A percentile compares a stretch with the other conserved stretches of the same genome.
These are phyloP conservation scores for Sextonia rubra DNA, from an alignment of 164 flowering plant species.

Conservation along the genomic window DNA sequence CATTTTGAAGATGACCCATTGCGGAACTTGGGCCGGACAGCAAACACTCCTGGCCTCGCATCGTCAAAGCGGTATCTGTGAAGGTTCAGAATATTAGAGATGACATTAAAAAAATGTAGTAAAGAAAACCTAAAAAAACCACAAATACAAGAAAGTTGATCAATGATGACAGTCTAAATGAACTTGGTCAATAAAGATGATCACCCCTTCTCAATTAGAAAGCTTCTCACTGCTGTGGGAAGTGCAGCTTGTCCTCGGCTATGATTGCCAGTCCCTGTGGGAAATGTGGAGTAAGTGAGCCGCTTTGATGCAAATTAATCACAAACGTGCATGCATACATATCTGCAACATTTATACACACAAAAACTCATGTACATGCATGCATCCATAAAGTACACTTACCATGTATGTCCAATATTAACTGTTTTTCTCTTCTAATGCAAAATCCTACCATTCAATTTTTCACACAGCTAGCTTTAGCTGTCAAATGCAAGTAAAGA, in stretches of 20 bases:
- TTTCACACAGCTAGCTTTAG: too few species aligned
- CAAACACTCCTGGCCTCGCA: conserved; percentile 57
- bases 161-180: neutral
- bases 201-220: conserved; percentile 71
- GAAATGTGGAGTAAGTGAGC: neutral
- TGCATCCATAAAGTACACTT: too few species aligned
- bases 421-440: too few species aligned
- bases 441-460: too few species aligned
- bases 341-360: too few species aligned
- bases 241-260: conserved; percentile 83
- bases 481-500: too few species aligned
- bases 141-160: neutral
- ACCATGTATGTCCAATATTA: too few species aligned
- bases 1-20: conserved; percentile 12
- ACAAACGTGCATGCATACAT: neutral
- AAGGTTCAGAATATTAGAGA: neutral
- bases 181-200: neutral
- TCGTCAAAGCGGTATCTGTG: conserved; percentile 61
- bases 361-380: too few species aligned
- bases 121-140: neutral
- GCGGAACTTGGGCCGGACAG: conserved; percentile 65
- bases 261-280: conserved; percentile 82
- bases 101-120: neutral
- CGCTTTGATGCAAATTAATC: neutral
- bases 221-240: conserved; percentile 66